Evolutionary conservation across 129 eudicot species (phyloP), one percentile per base, ranked within the genome.

Genomic region (Escallonia herrerae): DNA sequence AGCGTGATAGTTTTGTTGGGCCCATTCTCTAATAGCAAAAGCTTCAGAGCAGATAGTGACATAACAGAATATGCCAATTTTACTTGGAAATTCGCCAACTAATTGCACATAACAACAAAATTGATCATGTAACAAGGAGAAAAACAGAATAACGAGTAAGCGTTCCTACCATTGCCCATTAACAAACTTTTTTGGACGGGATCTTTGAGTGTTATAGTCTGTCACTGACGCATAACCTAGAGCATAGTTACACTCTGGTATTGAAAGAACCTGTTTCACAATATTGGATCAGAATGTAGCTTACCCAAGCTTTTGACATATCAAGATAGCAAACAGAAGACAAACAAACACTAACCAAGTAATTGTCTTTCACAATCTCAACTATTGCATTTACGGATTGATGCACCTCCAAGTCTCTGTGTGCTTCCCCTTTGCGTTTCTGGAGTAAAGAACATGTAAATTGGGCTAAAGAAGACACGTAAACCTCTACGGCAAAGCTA

Each of bases 131-230:
- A 0, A 22, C 33, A 47, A 5, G 22, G 9, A 53, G 3, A 71
- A 42, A 15, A 40, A 39, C 37, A 66, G 37, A 63, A 3, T 13
- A 69, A 7, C 44, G 46, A 47, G 15, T 37, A 22, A 40, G 40
- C 3, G 59, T 22, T 13, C 33, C 72, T 73, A 90, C 97, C 91
- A 65, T 76, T 88, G 82, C 63, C 96, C 98, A 56, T 58, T 67
- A 58, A 73, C 65, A 74, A 85, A 93, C 39, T 77, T 84, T 61
- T 74, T 83, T 15, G 72, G 78, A 33, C 71, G 89, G 44, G 75
- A 72, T 62, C 57, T 78, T 72, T 93, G 98, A 43, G 95, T 93
- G 78, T 93, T 93, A 84, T 83, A 93, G 79, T 93, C 98, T 50
- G 62, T 73, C 49, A 71, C n/a, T 46, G 98, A 84, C 13, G 98